Evolutionary conservation across 192 early-diverging fungal species (phyloP).

Genomic region (Globomyces pollinis-pini): DNA sequence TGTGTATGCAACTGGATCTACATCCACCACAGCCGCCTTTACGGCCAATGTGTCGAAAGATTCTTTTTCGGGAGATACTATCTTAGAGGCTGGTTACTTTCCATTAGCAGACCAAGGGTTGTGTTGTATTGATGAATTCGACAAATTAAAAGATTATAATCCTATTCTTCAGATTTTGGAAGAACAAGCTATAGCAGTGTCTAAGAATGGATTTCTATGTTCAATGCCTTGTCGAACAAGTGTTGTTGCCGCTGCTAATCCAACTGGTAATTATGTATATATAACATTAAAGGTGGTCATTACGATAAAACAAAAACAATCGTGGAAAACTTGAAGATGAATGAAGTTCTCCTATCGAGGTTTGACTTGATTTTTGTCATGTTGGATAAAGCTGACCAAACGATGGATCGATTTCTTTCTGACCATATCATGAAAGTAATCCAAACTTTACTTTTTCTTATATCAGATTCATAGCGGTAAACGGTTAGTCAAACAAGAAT

Average conservation of each 20-base stretch:
- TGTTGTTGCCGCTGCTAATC: slow-evolving; percentile 79
- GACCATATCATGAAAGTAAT: slow-evolving; percentile 77
- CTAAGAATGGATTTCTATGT: slow-evolving; percentile 73
- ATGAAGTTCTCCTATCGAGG: slow-evolving; percentile 61
- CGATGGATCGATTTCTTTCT: slow-evolving; percentile 72
- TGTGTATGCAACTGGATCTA: slow-evolving; percentile 65
- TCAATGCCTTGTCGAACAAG: slow-evolving; percentile 70
- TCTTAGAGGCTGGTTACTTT: slow-evolving; percentile 64
- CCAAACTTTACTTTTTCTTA: too few relatives aligned
- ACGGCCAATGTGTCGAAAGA: slow-evolving; percentile 65
- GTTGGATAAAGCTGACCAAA: slow-evolving; percentile 68
- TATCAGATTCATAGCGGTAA: neutral
- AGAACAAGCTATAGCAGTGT: slow-evolving; percentile 73
- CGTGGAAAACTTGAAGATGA: slow-evolving; percentile 74
- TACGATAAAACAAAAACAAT: slow-evolving; percentile 64
- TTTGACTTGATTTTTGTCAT: slow-evolving; percentile 81
- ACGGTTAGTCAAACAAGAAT: slow-evolving; percentile 8
- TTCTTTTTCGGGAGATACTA: slow-evolving; percentile 56
- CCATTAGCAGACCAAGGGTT: slow-evolving; percentile 76
- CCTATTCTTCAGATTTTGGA: slow-evolving; percentile 79
- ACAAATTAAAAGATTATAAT: slow-evolving; percentile 72
- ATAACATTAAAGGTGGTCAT: slow-evolving; percentile 71
- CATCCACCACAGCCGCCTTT: slow-evolving; percentile 53
- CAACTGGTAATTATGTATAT: slow-evolving; percentile 61
- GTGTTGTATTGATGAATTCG: slow-evolving; percentile 84